phyloP scores from a whole-genome alignment of 768 basidiomycete genomes.

The Phanerodontia chrysosporium region DNA sequence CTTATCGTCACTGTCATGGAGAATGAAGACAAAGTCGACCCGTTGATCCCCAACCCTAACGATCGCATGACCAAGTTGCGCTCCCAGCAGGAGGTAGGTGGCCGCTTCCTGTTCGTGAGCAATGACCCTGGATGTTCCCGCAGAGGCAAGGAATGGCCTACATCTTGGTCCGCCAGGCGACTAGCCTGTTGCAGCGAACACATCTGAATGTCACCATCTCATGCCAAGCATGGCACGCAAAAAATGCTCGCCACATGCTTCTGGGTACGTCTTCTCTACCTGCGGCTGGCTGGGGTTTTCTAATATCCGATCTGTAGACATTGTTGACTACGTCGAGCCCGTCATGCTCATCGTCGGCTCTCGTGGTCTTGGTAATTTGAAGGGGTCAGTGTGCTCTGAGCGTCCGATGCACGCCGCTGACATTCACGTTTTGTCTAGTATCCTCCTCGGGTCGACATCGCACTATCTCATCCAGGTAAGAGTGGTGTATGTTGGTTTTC shows the following conservation, averaged over 20 bases:
- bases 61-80: constrained; percentile 79
- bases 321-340: constrained; percentile 84
- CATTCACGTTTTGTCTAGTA: constrained; percentile 33
- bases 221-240: constrained; percentile 98
- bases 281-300: not conserved
- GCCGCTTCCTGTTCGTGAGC: not conserved
- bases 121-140: constrained; percentile 5
- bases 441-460: constrained; percentile 90
- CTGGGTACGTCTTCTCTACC: constrained; percentile 43
- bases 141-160: constrained; percentile 88
- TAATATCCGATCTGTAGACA: constrained; percentile 38
- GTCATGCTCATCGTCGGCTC: constrained; percentile 94
- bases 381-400: constrained; percentile 55
- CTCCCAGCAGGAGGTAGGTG: constrained; percentile 82
- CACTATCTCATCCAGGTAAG: constrained; percentile 85
- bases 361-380: constrained; percentile 82
- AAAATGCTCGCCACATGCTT: constrained; percentile 87
- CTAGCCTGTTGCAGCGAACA: constrained; percentile 86
- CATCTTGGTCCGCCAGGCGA: constrained; percentile 86
- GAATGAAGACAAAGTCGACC: constrained; percentile 85
- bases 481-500: not conserved
- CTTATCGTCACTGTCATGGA: constrained; percentile 89
- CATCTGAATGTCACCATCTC: constrained; percentile 78
- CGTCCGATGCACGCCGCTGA: not conserved
- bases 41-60: constrained; percentile 60